Conservation (phyloP, 371 early-diverging fungal species). For the Mortierella polycephala region DNA sequence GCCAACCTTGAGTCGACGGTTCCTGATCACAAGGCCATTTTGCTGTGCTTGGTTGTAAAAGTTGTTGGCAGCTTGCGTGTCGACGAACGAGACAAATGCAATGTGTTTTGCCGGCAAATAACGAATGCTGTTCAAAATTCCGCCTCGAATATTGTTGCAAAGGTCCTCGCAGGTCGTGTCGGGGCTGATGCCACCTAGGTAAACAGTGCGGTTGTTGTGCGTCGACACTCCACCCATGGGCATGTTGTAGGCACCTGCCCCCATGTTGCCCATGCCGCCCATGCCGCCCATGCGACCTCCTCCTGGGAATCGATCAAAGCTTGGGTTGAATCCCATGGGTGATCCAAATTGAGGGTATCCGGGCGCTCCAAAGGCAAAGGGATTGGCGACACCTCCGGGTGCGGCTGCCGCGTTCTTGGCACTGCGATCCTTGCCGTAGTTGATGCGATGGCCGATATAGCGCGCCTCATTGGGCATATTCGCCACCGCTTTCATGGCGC, state of each 20-base stretch:
- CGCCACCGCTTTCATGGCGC: constrained; percentile 79
- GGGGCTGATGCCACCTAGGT: constrained; percentile 79
- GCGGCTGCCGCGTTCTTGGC: constrained; percentile 42
- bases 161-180: constrained; percentile 83
- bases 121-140: constrained; percentile 78
- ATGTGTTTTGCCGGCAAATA: constrained; percentile 80
- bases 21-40: constrained; percentile 72
- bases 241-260: constrained; percentile 14
- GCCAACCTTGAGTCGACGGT: constrained; percentile 77
- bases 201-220: constrained; percentile 76
- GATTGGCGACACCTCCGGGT: constrained; percentile 4
- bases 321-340: constrained; percentile 33
- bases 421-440: constrained; percentile 88
- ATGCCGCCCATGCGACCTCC: constrained; percentile 18
- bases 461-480: constrained; percentile 62
- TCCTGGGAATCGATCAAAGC: constrained; percentile 33
- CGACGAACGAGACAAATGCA: constrained; percentile 87
- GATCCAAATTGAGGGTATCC: constrained; percentile 27
- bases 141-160: constrained; percentile 88
- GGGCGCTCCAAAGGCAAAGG: constrained; percentile 24
- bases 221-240: constrained; percentile 13
- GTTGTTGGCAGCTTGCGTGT: constrained; percentile 69
- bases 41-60: constrained; percentile 67
- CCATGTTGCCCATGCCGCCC: neutral
- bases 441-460: constrained; percentile 68